Percentiles rank a stretch among this genome's conserved stretches.
Evolutionary conservation across 2,329 filamentous ascomycete genomes (phyloP).

Genomic region (Pestalotiopsis sp.): DNA sequence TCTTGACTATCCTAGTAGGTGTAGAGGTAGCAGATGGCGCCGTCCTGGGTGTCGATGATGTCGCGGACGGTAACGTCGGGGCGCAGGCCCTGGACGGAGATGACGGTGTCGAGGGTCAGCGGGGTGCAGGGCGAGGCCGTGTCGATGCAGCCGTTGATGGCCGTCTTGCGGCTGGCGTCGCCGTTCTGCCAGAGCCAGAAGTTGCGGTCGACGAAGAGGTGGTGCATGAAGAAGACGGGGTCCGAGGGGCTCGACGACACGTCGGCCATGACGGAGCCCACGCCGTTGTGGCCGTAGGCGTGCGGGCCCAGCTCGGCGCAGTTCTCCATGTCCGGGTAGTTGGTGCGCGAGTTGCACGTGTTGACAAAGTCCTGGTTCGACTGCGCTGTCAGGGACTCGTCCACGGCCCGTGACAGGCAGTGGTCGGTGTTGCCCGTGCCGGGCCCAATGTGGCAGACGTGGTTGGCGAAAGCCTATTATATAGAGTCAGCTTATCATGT

Average conservation of each 20-base stretch:
- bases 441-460: slow-evolving; percentile 19
- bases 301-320: slow-evolving; percentile 24
- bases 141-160: slow-evolving; percentile 19
- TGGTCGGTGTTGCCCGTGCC: slow-evolving; percentile 20
- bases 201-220: slow-evolving; percentile 26
- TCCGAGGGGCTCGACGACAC: slow-evolving; percentile 32
- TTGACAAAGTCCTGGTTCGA: slow-evolving; percentile 18
- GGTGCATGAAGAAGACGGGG: slow-evolving; percentile 38
- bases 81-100: slow-evolving; percentile 11
- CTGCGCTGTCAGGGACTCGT: slow-evolving; percentile 22
- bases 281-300: slow-evolving; percentile 35
- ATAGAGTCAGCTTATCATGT: neutral
- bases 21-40: slow-evolving; percentile 16
- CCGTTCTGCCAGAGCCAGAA: slow-evolving; percentile 15
- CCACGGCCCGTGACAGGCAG: slow-evolving; percentile 34
- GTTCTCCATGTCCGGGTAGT: slow-evolving; percentile 15
- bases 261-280: slow-evolving; percentile 34
- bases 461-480: slow-evolving; percentile 25
- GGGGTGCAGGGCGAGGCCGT: slow-evolving; percentile 22
- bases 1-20: slow-evolving; percentile 10
- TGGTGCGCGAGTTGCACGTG: slow-evolving; percentile 16
- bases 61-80: slow-evolving; percentile 14
- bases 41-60: slow-evolving; percentile 12
- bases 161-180: slow-evolving; percentile 10
- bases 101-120: slow-evolving; percentile 11